Percentiles rank a stretch among this genome's conserved stretches.
Evolutionary conservation across 2,329 filamentous ascomycete species (phyloP).

Genomic region (Colletotrichum echinochloae): DNA sequence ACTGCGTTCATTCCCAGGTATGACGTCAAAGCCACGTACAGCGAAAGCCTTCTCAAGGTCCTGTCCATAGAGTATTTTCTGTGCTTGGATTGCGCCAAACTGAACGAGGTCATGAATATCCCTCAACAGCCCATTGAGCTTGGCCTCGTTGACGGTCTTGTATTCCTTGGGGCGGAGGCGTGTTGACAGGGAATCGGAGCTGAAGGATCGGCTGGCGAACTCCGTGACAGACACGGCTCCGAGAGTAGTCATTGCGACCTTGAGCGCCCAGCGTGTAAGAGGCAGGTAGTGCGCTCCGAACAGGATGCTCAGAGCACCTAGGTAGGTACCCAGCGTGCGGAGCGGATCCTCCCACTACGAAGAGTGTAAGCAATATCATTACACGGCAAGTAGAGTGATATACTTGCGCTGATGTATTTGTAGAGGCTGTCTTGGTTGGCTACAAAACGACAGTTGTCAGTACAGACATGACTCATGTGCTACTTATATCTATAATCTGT

Average conservation of each 20-base stretch:
- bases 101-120: conserved; percentile 33
- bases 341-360: conserved; percentile 29
- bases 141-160: conserved; percentile 8
- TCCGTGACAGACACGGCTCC: conserved; percentile 28
- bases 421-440: conserved; percentile 34
- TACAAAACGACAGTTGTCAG: neutral
- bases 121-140: conserved; percentile 22
- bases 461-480: too few relatives aligned
- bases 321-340: conserved; percentile 27
- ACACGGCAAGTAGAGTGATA: too few relatives aligned
- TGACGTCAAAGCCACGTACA: neutral
- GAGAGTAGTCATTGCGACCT: conserved; percentile 18
- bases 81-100: conserved; percentile 6
- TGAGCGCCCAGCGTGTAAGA: conserved; percentile 19
- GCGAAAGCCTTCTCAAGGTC: conserved; percentile 22
- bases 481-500: accelerated
- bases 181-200: conserved; percentile 10
- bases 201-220: conserved; percentile 23
- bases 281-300: conserved; percentile 28
- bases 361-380: neutral
- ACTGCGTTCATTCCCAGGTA: neutral
- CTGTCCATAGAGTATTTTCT: conserved; percentile 19
- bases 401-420: conserved; percentile 26
- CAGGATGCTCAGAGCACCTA: conserved; percentile 11
- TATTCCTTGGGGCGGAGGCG: conserved; percentile 21